A percentile compares a stretch with the other conserved stretches of the same genome.
These are phyloP conservation scores for Cryptosporidium xiaoi DNA, from an alignment of 169 alveolate species.

Conservation along the genomic window DNA sequence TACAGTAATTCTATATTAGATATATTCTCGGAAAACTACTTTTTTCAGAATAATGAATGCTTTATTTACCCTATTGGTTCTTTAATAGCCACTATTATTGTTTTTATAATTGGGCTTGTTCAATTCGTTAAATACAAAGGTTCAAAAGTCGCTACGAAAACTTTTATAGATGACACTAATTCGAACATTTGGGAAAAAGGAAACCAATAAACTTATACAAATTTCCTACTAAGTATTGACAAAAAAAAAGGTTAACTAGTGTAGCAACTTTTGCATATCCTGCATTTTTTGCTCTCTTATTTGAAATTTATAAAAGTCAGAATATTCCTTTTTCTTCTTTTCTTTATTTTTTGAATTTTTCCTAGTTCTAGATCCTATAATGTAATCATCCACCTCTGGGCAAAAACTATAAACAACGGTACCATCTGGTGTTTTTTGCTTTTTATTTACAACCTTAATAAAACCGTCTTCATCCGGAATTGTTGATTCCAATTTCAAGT, in stretches of 20 bases:
- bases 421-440: slow-evolving; percentile 60
- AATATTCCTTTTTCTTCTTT: slow-evolving; percentile 23
- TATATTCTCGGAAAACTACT: background rate
- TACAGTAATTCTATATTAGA: background rate
- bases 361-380: background rate
- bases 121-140: slow-evolving; percentile 53
- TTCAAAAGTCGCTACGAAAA: slow-evolving; percentile 42
- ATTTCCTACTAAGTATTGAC: background rate
- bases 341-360: slow-evolving; percentile 43
- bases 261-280: slow-evolving; percentile 46
- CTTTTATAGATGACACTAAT: slow-evolving; percentile 56
- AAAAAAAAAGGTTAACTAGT: background rate
- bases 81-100: background rate
- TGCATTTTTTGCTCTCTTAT: slow-evolving; percentile 45
- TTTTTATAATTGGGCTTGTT: slow-evolving; percentile 29
- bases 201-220: background rate
- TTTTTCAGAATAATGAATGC: slow-evolving; percentile 23
- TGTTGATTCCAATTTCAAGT: slow-evolving; percentile 35
- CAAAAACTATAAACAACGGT: slow-evolving; percentile 56
- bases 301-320: slow-evolving; percentile 57
- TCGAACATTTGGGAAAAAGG: slow-evolving; percentile 28
- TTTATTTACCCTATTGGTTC: slow-evolving; percentile 7
- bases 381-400: background rate
- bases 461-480: slow-evolving; percentile 65
- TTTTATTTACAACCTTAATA: slow-evolving; percentile 18